A percentile compares a stretch with the other conserved stretches of the same genome.
Conservation (phyloP, 2,329 filamentous ascomycete species). For the Tolypocladium amazonense region DNA sequence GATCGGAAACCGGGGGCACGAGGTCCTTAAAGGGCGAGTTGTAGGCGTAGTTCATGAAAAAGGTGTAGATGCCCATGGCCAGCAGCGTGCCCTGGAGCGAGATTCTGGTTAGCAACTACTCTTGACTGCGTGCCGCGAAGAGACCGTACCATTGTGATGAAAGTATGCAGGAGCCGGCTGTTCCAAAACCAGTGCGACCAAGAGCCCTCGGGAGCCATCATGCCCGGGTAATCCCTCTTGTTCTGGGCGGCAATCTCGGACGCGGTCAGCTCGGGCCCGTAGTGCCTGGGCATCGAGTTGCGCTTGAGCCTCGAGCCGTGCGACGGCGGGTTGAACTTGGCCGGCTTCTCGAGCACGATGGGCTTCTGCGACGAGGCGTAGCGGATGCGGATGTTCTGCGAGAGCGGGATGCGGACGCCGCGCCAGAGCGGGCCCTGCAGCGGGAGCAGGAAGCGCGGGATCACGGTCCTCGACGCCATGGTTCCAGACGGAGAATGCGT, state of each 20-base stretch:
- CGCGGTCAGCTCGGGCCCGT: slow-evolving; percentile 60
- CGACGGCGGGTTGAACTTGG: slow-evolving; percentile 85
- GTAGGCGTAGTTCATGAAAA: slow-evolving; percentile 66
- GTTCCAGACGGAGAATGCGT: slow-evolving; percentile 5
- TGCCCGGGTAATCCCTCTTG: slow-evolving; percentile 69
- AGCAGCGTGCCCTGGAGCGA: slow-evolving; percentile 49
- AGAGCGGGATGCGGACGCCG: slow-evolving; percentile 22
- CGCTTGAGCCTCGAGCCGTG: slow-evolving; percentile 62
- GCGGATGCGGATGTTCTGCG: slow-evolving; percentile 23
- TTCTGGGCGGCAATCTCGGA: slow-evolving; percentile 57
- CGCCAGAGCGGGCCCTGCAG: slow-evolving; percentile 48
- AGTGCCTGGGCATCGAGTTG: slow-evolving; percentile 48
- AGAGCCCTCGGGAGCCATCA: slow-evolving; percentile 76
- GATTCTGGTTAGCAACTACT: background rate
- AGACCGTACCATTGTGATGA: slow-evolving; percentile 66
- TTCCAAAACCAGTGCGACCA: slow-evolving; percentile 80
- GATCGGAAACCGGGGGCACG: slow-evolving; percentile 59
- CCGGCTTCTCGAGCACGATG: slow-evolving; percentile 72
- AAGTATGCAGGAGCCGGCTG: slow-evolving; percentile 64
- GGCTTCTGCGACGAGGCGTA: slow-evolving; percentile 39
- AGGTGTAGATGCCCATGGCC: slow-evolving; percentile 60
- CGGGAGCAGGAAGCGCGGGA: slow-evolving; percentile 60
- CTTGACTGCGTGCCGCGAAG: fast-evolving
- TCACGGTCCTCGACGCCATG: slow-evolving; percentile 39
- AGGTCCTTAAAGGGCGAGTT: slow-evolving; percentile 73